These are phyloP conservation scores for Coleophoma cylindrospora DNA, from an alignment of 2,329 filamentous ascomycete species.

Conservation along the genomic window DNA sequence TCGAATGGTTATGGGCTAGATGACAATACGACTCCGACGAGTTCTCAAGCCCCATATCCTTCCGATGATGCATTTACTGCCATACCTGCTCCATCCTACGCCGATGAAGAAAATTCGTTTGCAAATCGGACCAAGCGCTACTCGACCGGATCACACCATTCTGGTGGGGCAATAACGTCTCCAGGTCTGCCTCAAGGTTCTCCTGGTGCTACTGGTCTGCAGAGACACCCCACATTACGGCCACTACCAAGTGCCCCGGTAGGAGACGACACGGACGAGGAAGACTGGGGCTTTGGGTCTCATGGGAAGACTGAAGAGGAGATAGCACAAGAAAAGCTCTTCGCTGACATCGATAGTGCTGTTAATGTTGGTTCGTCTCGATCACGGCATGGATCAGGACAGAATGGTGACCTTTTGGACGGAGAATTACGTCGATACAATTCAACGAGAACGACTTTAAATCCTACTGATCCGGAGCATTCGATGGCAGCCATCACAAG, in stretches of 20 bases:
- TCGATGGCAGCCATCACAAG: conserved; percentile 45
- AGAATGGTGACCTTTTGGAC: conserved; percentile 41
- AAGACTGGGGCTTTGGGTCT: conserved; percentile 18
- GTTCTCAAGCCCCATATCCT: conserved; percentile 15
- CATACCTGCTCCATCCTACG: conserved; percentile 8
- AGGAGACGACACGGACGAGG: conserved; percentile 16
- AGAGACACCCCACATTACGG: conserved; percentile 27
- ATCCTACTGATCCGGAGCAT: conserved; percentile 36
- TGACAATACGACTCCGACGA: conserved; percentile 17
- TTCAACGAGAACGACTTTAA: conserved; percentile 43
- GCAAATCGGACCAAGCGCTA: conserved; percentile 15
- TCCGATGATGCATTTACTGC: conserved; percentile 16
- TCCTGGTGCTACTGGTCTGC: conserved; percentile 11
- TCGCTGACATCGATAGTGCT: conserved; percentile 28
- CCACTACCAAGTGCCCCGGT: conserved; percentile 26
- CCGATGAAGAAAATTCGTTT: conserved; percentile 14
- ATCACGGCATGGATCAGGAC: conserved; percentile 12
- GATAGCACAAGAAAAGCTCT: conserved; percentile 27
- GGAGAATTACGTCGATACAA: conserved; percentile 44
- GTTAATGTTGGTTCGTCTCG: conserved; percentile 13
- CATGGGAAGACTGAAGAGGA: conserved; percentile 17
- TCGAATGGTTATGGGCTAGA: conserved; percentile 20
- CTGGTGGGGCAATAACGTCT: conserved; percentile 3
- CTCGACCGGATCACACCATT: conserved; percentile 8
- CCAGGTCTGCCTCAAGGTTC: neutral